Evolutionary conservation across 1,284 basidiomycete genomes (phyloP), one percentile per base, ranked within the genome.

Genomic region (Cutaneotrichosporon sp.): DNA sequence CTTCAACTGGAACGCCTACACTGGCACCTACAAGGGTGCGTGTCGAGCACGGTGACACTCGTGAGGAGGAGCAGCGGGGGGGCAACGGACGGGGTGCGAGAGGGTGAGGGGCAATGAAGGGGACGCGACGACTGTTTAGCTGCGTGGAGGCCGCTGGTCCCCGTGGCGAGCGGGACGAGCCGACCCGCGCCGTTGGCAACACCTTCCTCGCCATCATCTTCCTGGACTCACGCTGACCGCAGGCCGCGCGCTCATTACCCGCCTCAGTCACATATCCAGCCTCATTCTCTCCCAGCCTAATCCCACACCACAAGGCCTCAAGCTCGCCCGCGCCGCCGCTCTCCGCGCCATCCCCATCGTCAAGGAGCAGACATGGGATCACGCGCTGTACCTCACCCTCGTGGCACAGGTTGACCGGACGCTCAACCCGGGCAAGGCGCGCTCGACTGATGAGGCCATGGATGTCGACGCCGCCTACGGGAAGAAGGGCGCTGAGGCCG

Each of bases 171-270:
- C n/a, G n/a, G n/a, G n/a, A n/a, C n/a, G n/a, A n/a, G n/a, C n/a
- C n/a, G n/a, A n/a, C n/a, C n/a, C n/a, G n/a, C n/a, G n/a, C n/a
- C n/a, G n/a, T n/a, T n/a, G n/a, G n/a, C n/a, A n/a, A n/a, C n/a
- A n/a, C n/a, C n/a, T n/a, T n/a, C n/a, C n/a, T n/a, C n/a, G n/a
- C n/a, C n/a, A n/a, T n/a, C n/a, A n/a, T n/a, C n/a, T n/a, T n/a
- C n/a, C n/a, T n/a, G 34, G 10, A 29, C 20, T 27, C 49, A 43
- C 13, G 61, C 56, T 47, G 50, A 60, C 60, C 5, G 2, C 62
- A 76, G 76, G 71, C 31, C 74, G 76, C 54, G 74, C 77, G 16
- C 65, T 76, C 34, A 76, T 78, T 60, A 74, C 70, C 4, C 73
- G 77, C 14, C 63, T 75, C 1, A 36, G 57, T 2, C 68, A 72